Base-by-base conservation (phyloP, 441 rosid species). In the Arabidopsis lyrata region DNA sequence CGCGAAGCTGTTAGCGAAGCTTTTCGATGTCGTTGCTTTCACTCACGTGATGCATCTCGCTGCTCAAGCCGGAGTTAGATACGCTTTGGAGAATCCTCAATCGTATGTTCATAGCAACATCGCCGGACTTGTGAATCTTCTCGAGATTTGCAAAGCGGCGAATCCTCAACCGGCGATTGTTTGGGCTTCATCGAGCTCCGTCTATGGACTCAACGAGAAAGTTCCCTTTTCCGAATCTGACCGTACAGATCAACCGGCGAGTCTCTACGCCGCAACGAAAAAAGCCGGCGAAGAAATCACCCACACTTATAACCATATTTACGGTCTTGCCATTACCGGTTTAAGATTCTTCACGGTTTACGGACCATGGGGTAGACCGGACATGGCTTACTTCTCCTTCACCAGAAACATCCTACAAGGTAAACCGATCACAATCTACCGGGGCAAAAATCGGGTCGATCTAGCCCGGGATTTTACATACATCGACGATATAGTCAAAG, bases 291-390 rank as follows among this genome's bases (percentile, higher is more conserved):
- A 91, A 58, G 98, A 89, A 78, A 91, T 93, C 12, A 83, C 98
- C 8, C 98, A 93, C 82, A 88, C 96, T 2, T 93, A 93, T 15
- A 93, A 91, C 65, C 97, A 93, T 72, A 93, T 93, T 58, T 91
- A 93, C 86, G 98, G 98, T 5, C 83, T 93, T 9, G 85, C 98
- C 18, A 81, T 93, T 18, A 93, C 98, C 57, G 98, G 98, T 20
- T 80, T 93, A 29, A 79, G 98, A 32, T 93, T 93, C 74, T 93
- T 93, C 79, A 93, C 98, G 11, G 98, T 93, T 10, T 93, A 93
- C 71, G 98, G 98, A 0, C 97, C 98, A 0, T 93, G 97, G 97
- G 98, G 98, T 10, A 74, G 98, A 56, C 98, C 98, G 53, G 98
- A 93, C 72, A 93, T 93, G 98, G 98, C 98, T 13, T 93, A 93